phyloP scores from a whole-genome alignment of 2,329 filamentous ascomycete species.

The Colletotrichum sp. region DNA sequence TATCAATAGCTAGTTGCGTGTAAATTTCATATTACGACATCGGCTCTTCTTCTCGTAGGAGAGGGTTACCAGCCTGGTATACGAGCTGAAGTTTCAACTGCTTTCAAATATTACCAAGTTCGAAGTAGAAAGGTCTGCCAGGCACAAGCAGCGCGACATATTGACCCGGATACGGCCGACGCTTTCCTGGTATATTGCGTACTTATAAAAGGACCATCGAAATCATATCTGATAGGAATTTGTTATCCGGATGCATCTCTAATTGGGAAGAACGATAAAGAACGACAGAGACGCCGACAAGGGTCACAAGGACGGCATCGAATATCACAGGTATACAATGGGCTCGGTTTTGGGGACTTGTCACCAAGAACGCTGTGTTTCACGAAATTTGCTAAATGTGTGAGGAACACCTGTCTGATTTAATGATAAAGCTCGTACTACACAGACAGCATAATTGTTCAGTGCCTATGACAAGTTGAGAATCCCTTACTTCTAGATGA shows the following conservation, averaged over 20 bases:
- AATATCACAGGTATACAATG: neutral
- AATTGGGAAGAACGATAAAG: neutral
- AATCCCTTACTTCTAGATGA: neutral
- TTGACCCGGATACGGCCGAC: too few relatives aligned
- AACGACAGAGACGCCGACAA: neutral
- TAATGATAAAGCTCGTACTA: neutral
- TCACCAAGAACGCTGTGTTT: neutral
- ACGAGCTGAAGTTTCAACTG: too few relatives aligned
- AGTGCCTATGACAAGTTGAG: neutral
- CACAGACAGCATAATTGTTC: neutral
- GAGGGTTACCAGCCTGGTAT: rapidly evolving
- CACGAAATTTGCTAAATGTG: neutral
- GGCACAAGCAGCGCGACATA: too few relatives aligned
- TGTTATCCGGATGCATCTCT: too few relatives aligned
- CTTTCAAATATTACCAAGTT: too few relatives aligned
- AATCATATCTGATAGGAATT: too few relatives aligned
- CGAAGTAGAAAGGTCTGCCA: too few relatives aligned
- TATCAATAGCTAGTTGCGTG: too few relatives aligned
- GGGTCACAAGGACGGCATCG: neutral
- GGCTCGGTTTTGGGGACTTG: neutral
- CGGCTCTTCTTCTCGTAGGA: too few relatives aligned
- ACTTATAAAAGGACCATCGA: too few relatives aligned
- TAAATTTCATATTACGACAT: rapidly evolving
- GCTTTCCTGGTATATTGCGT: too few relatives aligned
- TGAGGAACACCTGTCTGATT: neutral